These are phyloP conservation scores for Berberis thunbergii DNA, from an alignment of 164 flowering plant species.

Conservation along the genomic window DNA sequence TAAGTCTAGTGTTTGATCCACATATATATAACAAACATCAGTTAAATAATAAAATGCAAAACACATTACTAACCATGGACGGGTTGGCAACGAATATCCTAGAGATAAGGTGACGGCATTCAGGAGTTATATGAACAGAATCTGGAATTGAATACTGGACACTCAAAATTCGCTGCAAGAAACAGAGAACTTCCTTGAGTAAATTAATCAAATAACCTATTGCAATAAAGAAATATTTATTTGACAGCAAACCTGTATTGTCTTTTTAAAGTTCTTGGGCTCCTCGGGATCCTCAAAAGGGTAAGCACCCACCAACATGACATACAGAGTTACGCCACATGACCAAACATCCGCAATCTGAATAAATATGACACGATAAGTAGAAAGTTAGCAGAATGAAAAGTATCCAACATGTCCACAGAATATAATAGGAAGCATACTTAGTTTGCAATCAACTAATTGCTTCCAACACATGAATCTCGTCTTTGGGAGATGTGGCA, in stretches of 20 bases:
- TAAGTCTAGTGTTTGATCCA: no score
- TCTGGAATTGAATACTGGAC: conserved; percentile 88
- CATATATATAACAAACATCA: not conserved
- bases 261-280: conserved; percentile 76
- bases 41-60: not conserved
- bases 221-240: not conserved
- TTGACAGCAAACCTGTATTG: conserved; percentile 47
- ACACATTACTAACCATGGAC: conserved; percentile 41
- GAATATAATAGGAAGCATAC: not conserved
- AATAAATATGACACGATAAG: conserved; percentile 2
- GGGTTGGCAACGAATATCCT: conserved; percentile 85
- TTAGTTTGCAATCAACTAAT: not conserved
- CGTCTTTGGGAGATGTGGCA: no score
- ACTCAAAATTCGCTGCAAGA: conserved; percentile 63
- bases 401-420: not conserved
- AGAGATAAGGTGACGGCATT: conserved; percentile 74
- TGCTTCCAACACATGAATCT: no score
- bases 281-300: conserved; percentile 91
- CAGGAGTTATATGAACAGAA: conserved; percentile 69
- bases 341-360: conserved; percentile 98
- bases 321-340: conserved; percentile 85
- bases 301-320: conserved; percentile 83
- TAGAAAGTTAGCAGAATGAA: not conserved
- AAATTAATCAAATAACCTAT: not conserved
- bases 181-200: conserved; percentile 7